Percentiles rank a stretch among this genome's conserved stretches.
Evolutionary conservation across 352 stramenopile species (phyloP).

Genomic region (Phytopythium litorale): DNA sequence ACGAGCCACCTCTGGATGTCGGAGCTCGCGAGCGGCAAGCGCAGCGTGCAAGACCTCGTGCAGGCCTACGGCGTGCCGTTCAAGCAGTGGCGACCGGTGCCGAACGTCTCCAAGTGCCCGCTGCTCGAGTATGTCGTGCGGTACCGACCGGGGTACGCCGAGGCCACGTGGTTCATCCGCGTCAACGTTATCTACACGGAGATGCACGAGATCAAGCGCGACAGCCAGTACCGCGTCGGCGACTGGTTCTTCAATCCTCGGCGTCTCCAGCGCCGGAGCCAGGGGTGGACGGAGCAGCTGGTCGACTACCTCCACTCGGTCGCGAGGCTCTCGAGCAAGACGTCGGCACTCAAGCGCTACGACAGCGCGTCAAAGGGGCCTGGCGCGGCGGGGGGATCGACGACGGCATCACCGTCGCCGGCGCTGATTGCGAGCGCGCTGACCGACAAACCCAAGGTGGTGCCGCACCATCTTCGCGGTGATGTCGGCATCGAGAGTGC

Average conservation of each 20-base stretch:
- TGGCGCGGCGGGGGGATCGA: not conserved
- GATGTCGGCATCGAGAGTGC: conserved; percentile 15
- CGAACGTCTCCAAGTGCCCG: conserved; percentile 74
- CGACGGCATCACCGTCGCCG: not conserved
- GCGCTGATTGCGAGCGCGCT: not conserved
- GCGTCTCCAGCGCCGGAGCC: conserved; percentile 58
- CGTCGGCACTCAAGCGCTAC: conserved; percentile 11
- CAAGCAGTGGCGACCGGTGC: conserved; percentile 77
- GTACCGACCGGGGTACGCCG: conserved; percentile 62
- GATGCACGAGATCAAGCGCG: conserved; percentile 79
- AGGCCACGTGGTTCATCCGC: conserved; percentile 82
- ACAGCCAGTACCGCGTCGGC: conserved; percentile 46
- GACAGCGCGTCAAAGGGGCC: not conserved
- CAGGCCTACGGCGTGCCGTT: conserved; percentile 78
- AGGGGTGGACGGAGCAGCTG: conserved; percentile 81
- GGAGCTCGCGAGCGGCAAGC: conserved; percentile 59
- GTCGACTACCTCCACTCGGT: conserved; percentile 69
- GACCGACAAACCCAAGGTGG: not conserved
- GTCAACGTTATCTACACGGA: conserved; percentile 87
- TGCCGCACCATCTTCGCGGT: conserved; percentile 30
- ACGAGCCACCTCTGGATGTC: conserved; percentile 80
- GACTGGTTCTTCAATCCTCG: conserved; percentile 84
- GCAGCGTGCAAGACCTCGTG: conserved; percentile 65
- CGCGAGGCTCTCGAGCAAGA: conserved; percentile 33
- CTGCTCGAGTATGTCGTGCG: conserved; percentile 74